phyloP scores from a whole-genome alignment of 2,329 filamentous ascomycete genomes.

The Penicillium sp. region DNA sequence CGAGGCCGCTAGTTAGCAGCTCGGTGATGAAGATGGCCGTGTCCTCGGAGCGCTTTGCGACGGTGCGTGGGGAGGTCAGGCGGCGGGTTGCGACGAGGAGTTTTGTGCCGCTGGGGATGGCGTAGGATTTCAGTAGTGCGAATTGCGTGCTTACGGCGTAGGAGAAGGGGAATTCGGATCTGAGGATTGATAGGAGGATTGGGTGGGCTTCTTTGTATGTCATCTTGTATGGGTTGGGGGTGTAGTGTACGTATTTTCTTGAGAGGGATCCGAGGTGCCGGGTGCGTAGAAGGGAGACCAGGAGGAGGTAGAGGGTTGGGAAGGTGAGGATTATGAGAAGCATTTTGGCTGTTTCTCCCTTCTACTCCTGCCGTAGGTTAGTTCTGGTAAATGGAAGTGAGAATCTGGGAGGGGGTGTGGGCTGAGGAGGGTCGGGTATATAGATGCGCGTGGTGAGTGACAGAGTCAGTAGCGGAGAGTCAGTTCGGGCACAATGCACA shows the following conservation, averaged over 20 bases:
- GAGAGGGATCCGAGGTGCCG: neutral
- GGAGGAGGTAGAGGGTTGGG: constrained; percentile 1
- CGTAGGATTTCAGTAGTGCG: constrained; percentile 17
- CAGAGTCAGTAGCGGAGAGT: constrained; percentile 1
- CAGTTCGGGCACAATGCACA: neutral
- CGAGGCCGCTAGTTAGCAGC: constrained; percentile 6
- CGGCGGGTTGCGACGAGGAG: constrained; percentile 15
- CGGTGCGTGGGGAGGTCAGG: constrained; percentile 6
- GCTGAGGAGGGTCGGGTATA: neutral
- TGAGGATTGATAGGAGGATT: constrained; percentile 7
- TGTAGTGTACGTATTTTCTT: neutral
- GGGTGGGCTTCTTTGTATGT: constrained; percentile 6
- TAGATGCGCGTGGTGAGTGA: neutral
- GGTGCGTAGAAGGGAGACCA: constrained; percentile 1
- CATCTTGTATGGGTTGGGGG: constrained; percentile 13
- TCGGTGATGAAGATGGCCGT: constrained; percentile 10
- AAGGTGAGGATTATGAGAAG: neutral
- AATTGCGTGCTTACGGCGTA: constrained; percentile 13
- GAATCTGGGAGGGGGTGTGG: neutral
- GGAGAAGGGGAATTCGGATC: constrained; percentile 14
- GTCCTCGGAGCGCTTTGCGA: constrained; percentile 15
- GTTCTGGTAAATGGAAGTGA: no score
- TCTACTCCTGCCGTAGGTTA: no score
- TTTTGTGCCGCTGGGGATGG: constrained; percentile 12
- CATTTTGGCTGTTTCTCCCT: neutral